A percentile compares a stretch with the other conserved stretches of the same genome.
Conservation (phyloP, 2,329 filamentous ascomycete species). For the Fusarium tjaetaba region DNA sequence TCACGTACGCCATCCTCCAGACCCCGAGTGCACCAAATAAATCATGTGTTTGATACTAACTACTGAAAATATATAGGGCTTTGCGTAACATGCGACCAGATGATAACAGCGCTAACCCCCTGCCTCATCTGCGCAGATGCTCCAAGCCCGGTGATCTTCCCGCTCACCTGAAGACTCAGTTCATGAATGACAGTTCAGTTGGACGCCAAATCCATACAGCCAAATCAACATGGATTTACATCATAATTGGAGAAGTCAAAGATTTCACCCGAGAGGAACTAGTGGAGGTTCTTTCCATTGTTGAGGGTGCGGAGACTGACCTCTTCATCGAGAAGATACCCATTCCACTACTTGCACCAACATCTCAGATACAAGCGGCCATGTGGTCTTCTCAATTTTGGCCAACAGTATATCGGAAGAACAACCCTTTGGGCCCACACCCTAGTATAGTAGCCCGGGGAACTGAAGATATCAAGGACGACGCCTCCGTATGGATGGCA, state of each 20-base stretch:
- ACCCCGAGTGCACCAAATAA: background rate
- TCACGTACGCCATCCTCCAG: conserved; percentile 66
- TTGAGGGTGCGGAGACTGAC: conserved; percentile 62
- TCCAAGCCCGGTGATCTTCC: conserved; percentile 77
- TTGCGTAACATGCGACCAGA: conserved; percentile 66
- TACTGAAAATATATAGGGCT: conserved; percentile 54
- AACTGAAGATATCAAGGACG: conserved; percentile 72
- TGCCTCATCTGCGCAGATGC: conserved; percentile 79
- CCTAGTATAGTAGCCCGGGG: conserved; percentile 77
- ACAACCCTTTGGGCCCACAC: conserved; percentile 86
- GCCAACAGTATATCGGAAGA: conserved; percentile 88
- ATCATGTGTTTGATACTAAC: background rate
- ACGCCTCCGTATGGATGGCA: conserved; percentile 73
- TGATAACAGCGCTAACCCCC: conserved; percentile 67
- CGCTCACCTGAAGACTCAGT: conserved; percentile 68
- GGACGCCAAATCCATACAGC: conserved; percentile 67
- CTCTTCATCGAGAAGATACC: conserved; percentile 71
- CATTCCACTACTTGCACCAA: conserved; percentile 78
- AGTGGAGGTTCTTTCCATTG: conserved; percentile 54
- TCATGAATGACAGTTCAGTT: conserved; percentile 66
- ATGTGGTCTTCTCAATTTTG: conserved; percentile 81
- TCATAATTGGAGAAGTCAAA: conserved; percentile 63
- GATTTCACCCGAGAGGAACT: conserved; percentile 66
- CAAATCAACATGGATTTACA: conserved; percentile 70
- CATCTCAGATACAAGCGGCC: conserved; percentile 77